phyloP scores from a whole-genome alignment of 306 rosid genomes.

The Fagus crenata region DNA sequence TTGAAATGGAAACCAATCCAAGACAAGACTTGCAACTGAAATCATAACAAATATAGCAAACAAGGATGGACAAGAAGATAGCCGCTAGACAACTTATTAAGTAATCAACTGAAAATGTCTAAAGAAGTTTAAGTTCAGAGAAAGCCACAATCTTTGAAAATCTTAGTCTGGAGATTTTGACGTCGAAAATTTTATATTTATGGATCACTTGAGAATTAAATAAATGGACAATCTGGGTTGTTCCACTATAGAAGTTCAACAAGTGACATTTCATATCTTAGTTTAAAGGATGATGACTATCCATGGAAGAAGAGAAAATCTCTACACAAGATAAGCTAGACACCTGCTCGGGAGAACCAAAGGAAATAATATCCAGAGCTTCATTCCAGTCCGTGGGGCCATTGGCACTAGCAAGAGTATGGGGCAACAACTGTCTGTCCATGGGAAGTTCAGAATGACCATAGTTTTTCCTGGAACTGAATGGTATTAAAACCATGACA shows the following conservation, averaged over 20 bases:
- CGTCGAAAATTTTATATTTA: neutral
- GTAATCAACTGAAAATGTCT: neutral
- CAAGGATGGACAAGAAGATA: neutral
- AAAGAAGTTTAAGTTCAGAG: neutral
- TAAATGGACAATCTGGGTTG: neutral
- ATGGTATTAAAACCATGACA: conserved; percentile 17
- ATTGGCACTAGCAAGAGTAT: conserved; percentile 49
- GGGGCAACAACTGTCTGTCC: conserved; percentile 67
- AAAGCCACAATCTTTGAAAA: neutral
- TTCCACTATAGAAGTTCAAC: neutral
- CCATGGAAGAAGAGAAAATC: neutral
- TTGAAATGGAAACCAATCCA: neutral
- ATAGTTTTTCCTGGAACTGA: conserved; percentile 54
- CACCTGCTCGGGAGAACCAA: conserved; percentile 97
- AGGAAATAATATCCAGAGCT: conserved; percentile 88
- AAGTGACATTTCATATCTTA: neutral
- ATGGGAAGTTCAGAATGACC: conserved; percentile 64
- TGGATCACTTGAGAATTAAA: neutral
- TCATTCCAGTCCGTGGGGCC: conserved; percentile 98
- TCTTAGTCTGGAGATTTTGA: neutral
- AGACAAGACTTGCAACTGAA: neutral
- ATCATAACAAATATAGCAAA: neutral
- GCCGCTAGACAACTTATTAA: neutral
- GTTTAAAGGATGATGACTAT: conserved; percentile 3
- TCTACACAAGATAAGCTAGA: conserved; percentile 8